Conservation (phyloP, 768 basidiomycete genomes). For the Naematelia aurantialba region DNA sequence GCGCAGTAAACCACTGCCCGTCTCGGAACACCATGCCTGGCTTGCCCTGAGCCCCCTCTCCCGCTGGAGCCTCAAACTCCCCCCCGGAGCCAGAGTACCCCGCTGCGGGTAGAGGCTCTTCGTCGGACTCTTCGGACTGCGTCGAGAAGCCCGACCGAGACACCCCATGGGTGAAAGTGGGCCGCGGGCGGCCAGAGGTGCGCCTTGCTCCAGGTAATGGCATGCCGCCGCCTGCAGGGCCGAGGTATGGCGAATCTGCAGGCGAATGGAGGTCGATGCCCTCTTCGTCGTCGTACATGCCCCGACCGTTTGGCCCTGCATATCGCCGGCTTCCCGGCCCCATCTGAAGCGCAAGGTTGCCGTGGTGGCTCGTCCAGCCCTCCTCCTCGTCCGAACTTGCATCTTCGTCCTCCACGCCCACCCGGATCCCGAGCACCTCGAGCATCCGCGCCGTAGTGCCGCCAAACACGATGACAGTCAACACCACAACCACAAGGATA, state of each 20-base stretch:
- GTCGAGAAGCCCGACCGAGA: constrained; percentile 41
- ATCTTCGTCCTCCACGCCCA: constrained; percentile 89
- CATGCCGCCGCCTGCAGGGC: neutral
- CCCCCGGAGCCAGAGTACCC: constrained; percentile 16
- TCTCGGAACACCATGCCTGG: constrained; percentile 56
- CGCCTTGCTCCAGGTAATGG: neutral
- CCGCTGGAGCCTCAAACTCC: constrained; percentile 16
- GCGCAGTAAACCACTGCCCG: constrained; percentile 89
- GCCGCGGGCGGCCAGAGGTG: neutral
- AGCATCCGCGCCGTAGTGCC: constrained; percentile 97
- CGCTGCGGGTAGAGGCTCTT: constrained; percentile 40
- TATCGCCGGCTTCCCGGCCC: constrained; percentile 42
- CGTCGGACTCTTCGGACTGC: constrained; percentile 40
- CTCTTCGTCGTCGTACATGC: constrained; percentile 35
- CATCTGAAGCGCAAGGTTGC: constrained; percentile 37
- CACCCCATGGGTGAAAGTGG: constrained; percentile 12
- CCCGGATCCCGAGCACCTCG: constrained; percentile 90
- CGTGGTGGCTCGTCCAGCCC: constrained; percentile 43
- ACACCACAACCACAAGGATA: constrained; percentile 89
- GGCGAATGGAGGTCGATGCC: constrained; percentile 34
- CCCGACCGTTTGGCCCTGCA: constrained; percentile 37
- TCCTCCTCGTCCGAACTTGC: constrained; percentile 57
- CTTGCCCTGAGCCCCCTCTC: constrained; percentile 8
- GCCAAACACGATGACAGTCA: constrained; percentile 90
- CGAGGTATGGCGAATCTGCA: constrained; percentile 34